A percentile compares a stretch with the other conserved stretches of the same genome.
Evolutionary conservation across 75 land plant species (phyloP).

Genomic region (Sequoia sempervirens): DNA sequence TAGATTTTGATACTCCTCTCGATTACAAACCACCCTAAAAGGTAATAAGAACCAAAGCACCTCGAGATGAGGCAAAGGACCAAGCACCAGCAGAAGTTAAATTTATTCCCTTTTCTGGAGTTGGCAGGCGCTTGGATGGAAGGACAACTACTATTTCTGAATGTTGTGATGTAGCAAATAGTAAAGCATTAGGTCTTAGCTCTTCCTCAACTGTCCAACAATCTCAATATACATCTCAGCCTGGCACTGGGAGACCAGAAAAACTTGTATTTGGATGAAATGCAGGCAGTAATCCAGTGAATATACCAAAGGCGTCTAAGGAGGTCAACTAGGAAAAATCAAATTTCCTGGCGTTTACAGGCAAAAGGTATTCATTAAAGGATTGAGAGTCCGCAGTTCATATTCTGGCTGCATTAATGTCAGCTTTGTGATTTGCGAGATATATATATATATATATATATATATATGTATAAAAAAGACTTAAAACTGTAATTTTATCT

Average conservation of each 20-base stretch:
- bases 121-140: background rate
- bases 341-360: background rate
- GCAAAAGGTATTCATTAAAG: background rate
- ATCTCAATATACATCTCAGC: background rate
- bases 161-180: too few relatives aligned
- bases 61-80: background rate
- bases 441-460: too few relatives aligned
- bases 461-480: too few relatives aligned
- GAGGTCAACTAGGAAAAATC: background rate
- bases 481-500: too few relatives aligned
- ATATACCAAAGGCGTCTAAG: background rate
- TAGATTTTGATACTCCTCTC: slow-evolving; percentile 66
- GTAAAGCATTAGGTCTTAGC: too few relatives aligned
- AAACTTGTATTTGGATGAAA: background rate
- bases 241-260: background rate
- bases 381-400: background rate
- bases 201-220: too few relatives aligned
- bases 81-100: background rate
- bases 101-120: background rate
- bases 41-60: background rate
- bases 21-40: slow-evolving; percentile 57
- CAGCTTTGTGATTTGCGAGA: too few relatives aligned
- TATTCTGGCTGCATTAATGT: too few relatives aligned
- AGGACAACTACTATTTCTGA: background rate
- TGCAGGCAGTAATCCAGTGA: background rate